These are phyloP conservation scores for Polygonum maritimum DNA, from an alignment of 148 eudicot species.

Conservation along the genomic window DNA sequence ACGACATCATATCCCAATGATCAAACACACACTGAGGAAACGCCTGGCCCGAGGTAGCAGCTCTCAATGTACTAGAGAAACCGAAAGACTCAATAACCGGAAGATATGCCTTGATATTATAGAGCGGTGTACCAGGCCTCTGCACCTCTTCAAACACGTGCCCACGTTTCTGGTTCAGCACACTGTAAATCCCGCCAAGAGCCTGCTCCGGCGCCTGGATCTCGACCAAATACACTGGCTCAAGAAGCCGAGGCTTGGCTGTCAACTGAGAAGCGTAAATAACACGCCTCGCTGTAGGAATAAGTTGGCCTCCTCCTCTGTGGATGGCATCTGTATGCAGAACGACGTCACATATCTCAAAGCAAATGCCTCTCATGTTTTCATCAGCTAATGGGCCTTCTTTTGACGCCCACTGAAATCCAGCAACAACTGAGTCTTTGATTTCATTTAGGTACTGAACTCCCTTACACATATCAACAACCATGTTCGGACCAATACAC, in stretches of 20 bases:
- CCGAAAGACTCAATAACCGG: conserved; percentile 72
- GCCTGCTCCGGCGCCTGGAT: conserved; percentile 73
- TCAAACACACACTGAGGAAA: conserved; percentile 75
- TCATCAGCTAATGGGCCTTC: conserved; percentile 71
- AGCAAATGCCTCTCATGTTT: conserved; percentile 74
- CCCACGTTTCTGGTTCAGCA: conserved; percentile 70
- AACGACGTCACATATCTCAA: conserved; percentile 74
- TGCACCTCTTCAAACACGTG: conserved; percentile 79
- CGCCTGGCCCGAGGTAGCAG: conserved; percentile 74
- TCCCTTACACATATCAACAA: conserved; percentile 88
- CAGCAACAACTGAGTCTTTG: conserved; percentile 83
- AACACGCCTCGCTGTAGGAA: conserved; percentile 75
- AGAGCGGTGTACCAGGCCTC: conserved; percentile 66
- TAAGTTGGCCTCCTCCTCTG: conserved; percentile 77
- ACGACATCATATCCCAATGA: conserved; percentile 68
- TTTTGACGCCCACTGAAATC: conserved; percentile 81
- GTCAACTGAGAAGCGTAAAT: conserved; percentile 66
- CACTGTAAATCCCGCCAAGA: conserved; percentile 76
- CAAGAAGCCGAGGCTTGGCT: conserved; percentile 65
- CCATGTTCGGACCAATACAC: conserved; percentile 76
- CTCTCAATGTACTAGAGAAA: conserved; percentile 53
- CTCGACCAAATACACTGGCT: conserved; percentile 71
- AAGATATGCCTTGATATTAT: conserved; percentile 70
- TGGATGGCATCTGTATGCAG: conserved; percentile 82
- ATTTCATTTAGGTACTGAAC: conserved; percentile 79